Evolutionary conservation across 2,329 filamentous ascomycete species (phyloP), one percentile per base, ranked within the genome.

Genomic region (Alternaria dauci): DNA sequence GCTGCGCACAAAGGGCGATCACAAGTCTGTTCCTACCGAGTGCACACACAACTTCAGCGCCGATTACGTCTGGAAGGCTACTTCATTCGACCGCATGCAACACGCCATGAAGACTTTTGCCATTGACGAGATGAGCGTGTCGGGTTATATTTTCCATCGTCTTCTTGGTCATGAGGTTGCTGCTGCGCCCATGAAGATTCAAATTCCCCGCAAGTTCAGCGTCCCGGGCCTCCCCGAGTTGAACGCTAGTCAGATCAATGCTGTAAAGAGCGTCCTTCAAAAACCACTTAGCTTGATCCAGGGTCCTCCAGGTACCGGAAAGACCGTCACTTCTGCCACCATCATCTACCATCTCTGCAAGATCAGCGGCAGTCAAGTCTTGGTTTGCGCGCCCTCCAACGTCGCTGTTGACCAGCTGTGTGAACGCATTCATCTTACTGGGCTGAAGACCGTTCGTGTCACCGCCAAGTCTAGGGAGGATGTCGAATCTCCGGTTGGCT

Each of bases 41-140:
- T 95, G 94, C 79, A 97, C 94, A 0, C 93, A 96, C 81, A 97
- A 97, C 79, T 99, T 99, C 81, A 97, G 93, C 16, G 95, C 94
- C 67, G 95, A 99, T 78, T 99, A 99, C 75, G 95, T 99, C 57
- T 99, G 95, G 95, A 99, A 99, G 78, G 95, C 96, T 14, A 99
- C 96, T 0, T 98, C 94, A 0, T 99, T 99, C 77, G 95, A 99
- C 75, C 94, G 95, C 65, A 99, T 99, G 95, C 95, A 99, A 79
- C 88, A 94, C 68, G 96, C 95, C 55, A 98, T 99, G 94, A 98
- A 97, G 85, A 98, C 93, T 0, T 99, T 99, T 76, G 95, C 95
- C 6, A 89, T 98, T 44, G 94, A 99, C 71, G 95, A 99, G 79
- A 92, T 96, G 91, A 97, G 94, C 74, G 94, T 99, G 43, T 98